Evolutionary conservation across 169 alveolate genomes (phyloP), one percentile per base, ranked within the genome.

Genomic region (Eimeria maxima): DNA sequence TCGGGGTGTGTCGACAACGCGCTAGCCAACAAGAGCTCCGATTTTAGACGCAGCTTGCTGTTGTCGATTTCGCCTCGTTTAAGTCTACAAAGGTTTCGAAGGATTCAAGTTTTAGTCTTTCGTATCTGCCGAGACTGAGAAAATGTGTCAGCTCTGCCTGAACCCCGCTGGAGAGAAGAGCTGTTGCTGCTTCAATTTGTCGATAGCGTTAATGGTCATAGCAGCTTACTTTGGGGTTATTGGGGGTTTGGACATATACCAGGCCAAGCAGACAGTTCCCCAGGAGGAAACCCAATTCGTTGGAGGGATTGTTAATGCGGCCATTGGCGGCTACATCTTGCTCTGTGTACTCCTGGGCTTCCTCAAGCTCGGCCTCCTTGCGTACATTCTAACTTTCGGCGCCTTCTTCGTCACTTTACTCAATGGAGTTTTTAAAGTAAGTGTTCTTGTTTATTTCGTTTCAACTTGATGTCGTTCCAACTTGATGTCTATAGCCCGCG

Each of bases 231-330:
- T 42, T 50, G 90, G 90, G 24, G 22, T 47, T 7, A 44, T 47
- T 81, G 90, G 90, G 24, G 90, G 90, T 14, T 20, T 81, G 90
- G 90, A 81, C 69, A 42, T 81, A 18, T 81, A 27, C 6, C 90
- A 81, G 71, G 90, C 90, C 65, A 47, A 24, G 0, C 50, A 47
- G 38, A 42, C 90, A 47, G 47, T 42, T 50, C 90, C 90, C 20
- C 27, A 42, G 2, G 27, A 27, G 38, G 71, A 42, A 7, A 81
- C 90, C 10, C 90, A 81, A n/a, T 42, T 42, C n/a, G 18, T 42
- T 45, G 57, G 57, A 20, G 69, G 69, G 4, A 81, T 81, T 5
- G 29, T 81, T 47, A 81, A 45, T 45, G 50, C 57, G 29, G 6
- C 45, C 27, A 55, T 81, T 81, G 90, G 69, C 13, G 73, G 67